Percentiles rank a stretch among this genome's conserved stretches.
Evolutionary conservation across 2,329 filamentous ascomycete species (phyloP).

Genomic region (Cytospora leucostoma): DNA sequence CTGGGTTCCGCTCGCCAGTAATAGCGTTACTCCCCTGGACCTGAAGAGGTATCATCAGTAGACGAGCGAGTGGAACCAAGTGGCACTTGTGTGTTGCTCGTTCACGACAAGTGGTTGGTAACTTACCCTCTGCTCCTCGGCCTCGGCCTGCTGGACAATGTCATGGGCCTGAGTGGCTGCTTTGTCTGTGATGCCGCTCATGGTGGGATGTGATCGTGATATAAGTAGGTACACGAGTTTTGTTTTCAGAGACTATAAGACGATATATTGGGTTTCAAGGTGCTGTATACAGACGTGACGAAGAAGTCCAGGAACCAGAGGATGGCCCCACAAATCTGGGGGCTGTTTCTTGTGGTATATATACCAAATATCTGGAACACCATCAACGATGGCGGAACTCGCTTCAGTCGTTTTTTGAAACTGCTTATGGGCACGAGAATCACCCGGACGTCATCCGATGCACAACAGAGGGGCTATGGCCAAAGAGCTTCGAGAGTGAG

Average conservation of each 20-base stretch:
- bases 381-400: neutral
- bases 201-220: neutral
- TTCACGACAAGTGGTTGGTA: neutral
- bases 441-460: slow-evolving; percentile 19
- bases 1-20: slow-evolving; percentile 9
- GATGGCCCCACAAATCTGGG: neutral
- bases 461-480: slow-evolving; percentile 16
- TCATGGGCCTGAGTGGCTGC: slow-evolving; percentile 25
- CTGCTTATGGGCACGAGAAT: slow-evolving; percentile 16
- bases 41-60: slow-evolving; percentile 14
- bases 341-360: neutral
- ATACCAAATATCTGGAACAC: neutral
- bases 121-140: slow-evolving; percentile 21
- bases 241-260: neutral
- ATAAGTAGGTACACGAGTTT: no score
- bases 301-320: neutral
- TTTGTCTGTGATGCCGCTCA: slow-evolving; percentile 23
- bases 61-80: slow-evolving; percentile 8
- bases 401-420: slow-evolving; percentile 13
- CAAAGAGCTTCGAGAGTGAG: slow-evolving; percentile 18
- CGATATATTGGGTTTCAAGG: neutral
- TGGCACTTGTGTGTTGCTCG: neutral
- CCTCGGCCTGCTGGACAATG: slow-evolving; percentile 24
- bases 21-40: slow-evolving; percentile 19
- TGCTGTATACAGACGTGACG: neutral